phyloP scores from a whole-genome alignment of 495 filamentous ascomycete species.

The Podospora conica region DNA sequence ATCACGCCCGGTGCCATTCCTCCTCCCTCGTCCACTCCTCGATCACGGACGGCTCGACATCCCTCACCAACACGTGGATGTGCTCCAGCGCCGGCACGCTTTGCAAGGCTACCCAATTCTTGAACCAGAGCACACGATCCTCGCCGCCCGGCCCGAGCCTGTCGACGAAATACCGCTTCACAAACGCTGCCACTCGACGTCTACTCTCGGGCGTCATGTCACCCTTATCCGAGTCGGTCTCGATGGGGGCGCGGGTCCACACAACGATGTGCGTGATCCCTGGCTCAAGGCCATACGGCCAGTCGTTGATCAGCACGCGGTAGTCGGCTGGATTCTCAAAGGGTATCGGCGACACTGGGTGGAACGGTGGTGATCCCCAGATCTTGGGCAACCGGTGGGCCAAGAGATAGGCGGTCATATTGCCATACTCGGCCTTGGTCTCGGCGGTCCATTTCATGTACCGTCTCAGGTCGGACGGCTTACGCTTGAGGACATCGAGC shows the following conservation, averaged over 20 bases:
- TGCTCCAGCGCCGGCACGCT: conserved; percentile 77
- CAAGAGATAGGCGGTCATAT: conserved; percentile 70
- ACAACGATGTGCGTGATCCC: conserved; percentile 69
- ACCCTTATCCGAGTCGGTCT: conserved; percentile 52
- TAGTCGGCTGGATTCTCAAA: conserved; percentile 67
- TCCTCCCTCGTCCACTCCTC: conserved; percentile 52
- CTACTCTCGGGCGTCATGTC: conserved; percentile 67
- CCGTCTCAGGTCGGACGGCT: conserved; percentile 73
- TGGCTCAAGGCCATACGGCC: conserved; percentile 74
- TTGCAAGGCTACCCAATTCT: conserved; percentile 87
- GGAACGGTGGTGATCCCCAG: conserved; percentile 58
- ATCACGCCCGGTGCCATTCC: conserved; percentile 29
- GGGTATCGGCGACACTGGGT: conserved; percentile 47
- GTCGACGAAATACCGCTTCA: conserved; percentile 59
- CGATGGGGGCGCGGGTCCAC: conserved; percentile 55
- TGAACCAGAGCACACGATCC: conserved; percentile 78
- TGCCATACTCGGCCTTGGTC: conserved; percentile 66
- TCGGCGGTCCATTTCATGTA: conserved; percentile 75
- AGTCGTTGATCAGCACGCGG: conserved; percentile 78
- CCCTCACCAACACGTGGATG: conserved; percentile 54
- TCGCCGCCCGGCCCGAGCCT: conserved; percentile 45
- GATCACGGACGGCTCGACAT: conserved; percentile 53
- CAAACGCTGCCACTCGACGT: conserved; percentile 56
- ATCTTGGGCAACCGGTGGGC: conserved; percentile 55
- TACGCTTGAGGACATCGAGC: conserved; percentile 69